Evolutionary conservation across 2,329 filamentous ascomycete species (phyloP).

Genomic region (Trichoderma harzianum): DNA sequence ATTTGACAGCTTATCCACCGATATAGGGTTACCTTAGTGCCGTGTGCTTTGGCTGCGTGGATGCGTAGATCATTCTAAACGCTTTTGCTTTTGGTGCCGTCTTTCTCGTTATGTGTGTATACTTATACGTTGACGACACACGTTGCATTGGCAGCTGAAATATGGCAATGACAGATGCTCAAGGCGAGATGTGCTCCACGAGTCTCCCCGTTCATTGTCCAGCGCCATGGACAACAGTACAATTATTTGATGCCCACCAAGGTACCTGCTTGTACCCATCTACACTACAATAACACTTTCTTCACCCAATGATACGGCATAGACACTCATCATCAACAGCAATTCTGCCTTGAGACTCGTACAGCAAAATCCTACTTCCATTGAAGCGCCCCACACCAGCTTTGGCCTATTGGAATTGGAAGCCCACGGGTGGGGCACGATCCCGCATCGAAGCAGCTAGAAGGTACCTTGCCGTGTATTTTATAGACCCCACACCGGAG

Average conservation of each 20-base stretch:
- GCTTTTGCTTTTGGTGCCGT: no score
- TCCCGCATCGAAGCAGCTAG: conserved; percentile 43
- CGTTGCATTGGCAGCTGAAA: background rate
- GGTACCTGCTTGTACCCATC: background rate
- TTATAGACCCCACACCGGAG: conserved; percentile 30
- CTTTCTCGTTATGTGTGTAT: background rate
- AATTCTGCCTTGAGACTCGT: background rate
- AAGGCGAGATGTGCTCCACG: background rate
- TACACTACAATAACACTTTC: background rate
- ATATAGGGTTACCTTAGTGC: background rate
- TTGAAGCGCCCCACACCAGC: conserved; percentile 21
- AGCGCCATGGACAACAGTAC: background rate
- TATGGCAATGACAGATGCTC: background rate
- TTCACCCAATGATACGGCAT: background rate
- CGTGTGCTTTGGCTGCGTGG: background rate
- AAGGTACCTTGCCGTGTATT: conserved; percentile 28
- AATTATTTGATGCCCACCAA: background rate
- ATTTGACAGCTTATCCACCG: background rate
- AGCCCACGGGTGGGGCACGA: conserved; percentile 23
- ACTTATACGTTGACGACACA: background rate
- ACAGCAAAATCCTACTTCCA: background rate
- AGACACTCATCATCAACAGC: background rate
- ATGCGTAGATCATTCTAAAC: background rate
- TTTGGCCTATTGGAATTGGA: conserved; percentile 32
- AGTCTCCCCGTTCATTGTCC: background rate